Evolutionary conservation across 2,329 filamentous ascomycete genomes (phyloP).

Genomic region (Aspergillus nomiae): DNA sequence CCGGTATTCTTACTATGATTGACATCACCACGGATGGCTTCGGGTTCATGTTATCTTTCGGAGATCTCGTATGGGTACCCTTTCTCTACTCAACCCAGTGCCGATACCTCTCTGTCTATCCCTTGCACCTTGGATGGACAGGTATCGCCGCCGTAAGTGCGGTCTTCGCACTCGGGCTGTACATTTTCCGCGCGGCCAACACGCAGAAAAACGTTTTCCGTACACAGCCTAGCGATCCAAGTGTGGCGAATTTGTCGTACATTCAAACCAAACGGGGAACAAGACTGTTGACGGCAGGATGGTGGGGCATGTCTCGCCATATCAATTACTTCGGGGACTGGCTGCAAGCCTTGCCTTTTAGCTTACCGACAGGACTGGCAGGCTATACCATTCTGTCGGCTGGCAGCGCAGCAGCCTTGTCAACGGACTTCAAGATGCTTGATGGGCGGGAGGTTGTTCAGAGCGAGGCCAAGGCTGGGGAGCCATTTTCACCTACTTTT

Average conservation of each 20-base stretch:
- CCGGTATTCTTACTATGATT: constrained; percentile 84
- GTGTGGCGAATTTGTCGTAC: constrained; percentile 75
- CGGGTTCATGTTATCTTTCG: constrained; percentile 89
- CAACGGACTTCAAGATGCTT: constrained; percentile 56
- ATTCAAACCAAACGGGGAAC: constrained; percentile 80
- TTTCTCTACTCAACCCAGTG: constrained; percentile 82
- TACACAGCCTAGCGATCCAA: constrained; percentile 77
- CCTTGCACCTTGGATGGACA: constrained; percentile 69
- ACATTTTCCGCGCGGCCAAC: constrained; percentile 85
- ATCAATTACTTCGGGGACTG: constrained; percentile 95
- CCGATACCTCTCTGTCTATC: constrained; percentile 78
- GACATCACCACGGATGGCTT: constrained; percentile 90
- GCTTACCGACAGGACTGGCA: constrained; percentile 77
- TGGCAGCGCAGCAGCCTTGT: constrained; percentile 2
- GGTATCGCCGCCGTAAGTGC: constrained; percentile 66
- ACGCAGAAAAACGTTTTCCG: constrained; percentile 90
- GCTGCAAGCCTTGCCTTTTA: constrained; percentile 86
- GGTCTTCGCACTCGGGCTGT: constrained; percentile 71
- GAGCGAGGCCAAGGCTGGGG: constrained; percentile 60
- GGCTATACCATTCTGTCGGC: constrained; percentile 67
- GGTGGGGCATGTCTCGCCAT: constrained; percentile 87
- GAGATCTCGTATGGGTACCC: constrained; percentile 86
- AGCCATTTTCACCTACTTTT: constrained; percentile 87
- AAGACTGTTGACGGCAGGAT: constrained; percentile 76
- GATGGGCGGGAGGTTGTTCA: constrained; percentile 27